phyloP scores from a whole-genome alignment of 2,329 filamentous ascomycete species.

The Venturia aucupariae region DNA sequence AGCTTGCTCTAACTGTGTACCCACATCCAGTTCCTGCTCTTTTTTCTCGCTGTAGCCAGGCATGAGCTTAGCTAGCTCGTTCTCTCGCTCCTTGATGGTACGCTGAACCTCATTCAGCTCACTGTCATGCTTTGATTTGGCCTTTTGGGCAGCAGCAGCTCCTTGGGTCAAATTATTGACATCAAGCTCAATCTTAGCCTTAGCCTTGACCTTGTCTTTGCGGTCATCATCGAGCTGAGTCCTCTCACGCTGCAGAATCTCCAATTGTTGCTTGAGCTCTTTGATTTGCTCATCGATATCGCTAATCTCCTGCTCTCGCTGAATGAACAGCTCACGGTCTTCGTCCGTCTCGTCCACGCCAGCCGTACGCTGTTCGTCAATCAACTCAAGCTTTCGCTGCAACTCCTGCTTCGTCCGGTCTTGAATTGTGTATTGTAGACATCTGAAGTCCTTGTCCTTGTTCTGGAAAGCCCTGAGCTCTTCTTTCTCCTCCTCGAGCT shows the following conservation, averaged over 20 bases:
- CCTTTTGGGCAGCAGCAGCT: conserved; percentile 66
- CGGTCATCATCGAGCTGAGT: conserved; percentile 83
- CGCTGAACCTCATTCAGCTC: conserved; percentile 63
- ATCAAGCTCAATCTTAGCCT: conserved; percentile 79
- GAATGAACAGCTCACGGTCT: conserved; percentile 64
- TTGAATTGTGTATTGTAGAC: conserved; percentile 90
- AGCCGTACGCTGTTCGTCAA: conserved; percentile 72
- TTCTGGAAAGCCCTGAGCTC: conserved; percentile 90
- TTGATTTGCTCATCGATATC: conserved; percentile 71
- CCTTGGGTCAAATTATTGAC: conserved; percentile 76
- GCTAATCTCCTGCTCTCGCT: conserved; percentile 70
- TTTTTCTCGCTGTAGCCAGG: conserved; percentile 69
- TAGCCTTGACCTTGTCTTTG: conserved; percentile 66
- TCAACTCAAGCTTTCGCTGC: conserved; percentile 64
- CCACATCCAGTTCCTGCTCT: conserved; percentile 61
- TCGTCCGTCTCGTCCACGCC: conserved; percentile 79
- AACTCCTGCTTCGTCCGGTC: conserved; percentile 79
- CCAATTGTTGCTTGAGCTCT: conserved; percentile 70
- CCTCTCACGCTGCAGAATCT: conserved; percentile 76
- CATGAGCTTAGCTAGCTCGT: conserved; percentile 62
- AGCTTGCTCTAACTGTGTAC: conserved; percentile 63
- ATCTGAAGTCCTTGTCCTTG: conserved; percentile 84
- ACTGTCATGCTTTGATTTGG: conserved; percentile 58
- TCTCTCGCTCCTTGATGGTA: conserved; percentile 67
- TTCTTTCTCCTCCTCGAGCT: conserved; percentile 95